Percentiles rank a stretch among this genome's conserved stretches.
Evolutionary conservation across 2,329 filamentous ascomycete genomes (phyloP).

Genomic region (Ophiosphaerella narmari): DNA sequence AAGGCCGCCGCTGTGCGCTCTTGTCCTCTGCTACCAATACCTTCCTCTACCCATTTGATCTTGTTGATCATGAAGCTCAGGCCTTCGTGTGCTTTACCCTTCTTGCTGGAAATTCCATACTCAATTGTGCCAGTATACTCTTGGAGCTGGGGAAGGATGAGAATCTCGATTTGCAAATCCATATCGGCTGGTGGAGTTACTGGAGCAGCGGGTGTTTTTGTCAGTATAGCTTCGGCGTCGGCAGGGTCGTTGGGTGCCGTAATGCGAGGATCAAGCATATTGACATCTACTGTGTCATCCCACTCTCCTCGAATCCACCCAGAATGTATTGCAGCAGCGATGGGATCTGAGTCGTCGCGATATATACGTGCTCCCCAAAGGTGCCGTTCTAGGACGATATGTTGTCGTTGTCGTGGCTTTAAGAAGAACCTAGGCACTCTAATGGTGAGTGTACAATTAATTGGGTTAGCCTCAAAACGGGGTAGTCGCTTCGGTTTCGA

Average conservation of each 20-base stretch:
- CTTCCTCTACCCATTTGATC: conserved; percentile 85
- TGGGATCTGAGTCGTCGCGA: conserved; percentile 91
- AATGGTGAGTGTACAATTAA: conserved; percentile 86
- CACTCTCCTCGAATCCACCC: conserved; percentile 93
- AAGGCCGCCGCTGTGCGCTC: conserved; percentile 44
- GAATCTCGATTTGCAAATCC: conserved; percentile 84
- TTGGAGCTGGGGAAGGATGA: conserved; percentile 79
- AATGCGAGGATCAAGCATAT: conserved; percentile 64
- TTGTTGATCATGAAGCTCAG: conserved; percentile 85
- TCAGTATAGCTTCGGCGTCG: conserved; percentile 50
- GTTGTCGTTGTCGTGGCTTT: conserved; percentile 70
- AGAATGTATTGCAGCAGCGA: conserved; percentile 89
- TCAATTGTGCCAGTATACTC: conserved; percentile 76
- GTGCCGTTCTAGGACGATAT: conserved; percentile 78
- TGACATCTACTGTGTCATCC: conserved; percentile 74
- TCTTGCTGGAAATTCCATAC: conserved; percentile 80
- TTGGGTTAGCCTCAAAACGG: conserved; percentile 72
- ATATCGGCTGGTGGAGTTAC: conserved; percentile 68
- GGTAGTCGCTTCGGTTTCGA: conserved; percentile 74
- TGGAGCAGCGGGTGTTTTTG: conserved; percentile 56
- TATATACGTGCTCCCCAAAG: conserved; percentile 95
- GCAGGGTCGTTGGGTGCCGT: conserved; percentile 50
- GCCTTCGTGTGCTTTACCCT: conserved; percentile 83
- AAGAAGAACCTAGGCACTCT: conserved; percentile 83
- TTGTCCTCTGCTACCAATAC: conserved; percentile 49